These are phyloP conservation scores for Penicillium arizonense DNA, from an alignment of 495 filamentous ascomycete species.

Conservation along the genomic window DNA sequence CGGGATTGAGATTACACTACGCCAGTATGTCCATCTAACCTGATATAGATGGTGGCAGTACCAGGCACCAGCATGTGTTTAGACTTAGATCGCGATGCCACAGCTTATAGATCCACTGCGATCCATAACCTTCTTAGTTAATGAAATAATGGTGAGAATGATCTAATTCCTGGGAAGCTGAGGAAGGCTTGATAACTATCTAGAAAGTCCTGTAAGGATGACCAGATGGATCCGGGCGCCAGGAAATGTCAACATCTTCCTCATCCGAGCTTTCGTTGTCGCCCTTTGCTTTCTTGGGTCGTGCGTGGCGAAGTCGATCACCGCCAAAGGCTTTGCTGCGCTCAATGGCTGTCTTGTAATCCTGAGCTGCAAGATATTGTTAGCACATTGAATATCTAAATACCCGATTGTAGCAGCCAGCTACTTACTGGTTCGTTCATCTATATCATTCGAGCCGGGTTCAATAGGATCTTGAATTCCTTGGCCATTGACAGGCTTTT, in stretches of 20 bases:
- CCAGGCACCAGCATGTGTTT: no score
- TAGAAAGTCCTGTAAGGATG: conserved; percentile 3
- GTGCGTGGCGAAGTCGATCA: conserved; percentile 2
- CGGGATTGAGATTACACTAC: no score
- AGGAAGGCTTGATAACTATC: no score
- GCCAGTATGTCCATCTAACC: no score
- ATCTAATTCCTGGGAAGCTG: no score
- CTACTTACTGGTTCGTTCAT: conserved; percentile 5
- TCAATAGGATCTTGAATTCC: background rate
- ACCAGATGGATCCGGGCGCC: conserved; percentile 6
- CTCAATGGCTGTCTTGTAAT: conserved; percentile 11
- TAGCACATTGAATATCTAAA: background rate
- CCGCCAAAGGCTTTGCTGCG: conserved; percentile 3
- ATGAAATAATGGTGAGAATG: no score
- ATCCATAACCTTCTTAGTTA: no score
- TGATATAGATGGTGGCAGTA: no score
- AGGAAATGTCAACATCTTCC: conserved; percentile 6
- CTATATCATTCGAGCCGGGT: background rate
- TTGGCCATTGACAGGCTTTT: background rate
- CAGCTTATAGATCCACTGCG: no score
- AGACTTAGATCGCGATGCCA: no score
- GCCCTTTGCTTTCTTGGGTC: conserved; percentile 2
- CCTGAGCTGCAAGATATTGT: background rate
- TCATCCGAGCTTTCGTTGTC: conserved; percentile 8
- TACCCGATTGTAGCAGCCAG: background rate